phyloP scores from a whole-genome alignment of 1,284 basidiomycete genomes.

The Vanrija pseudolonga region DNA sequence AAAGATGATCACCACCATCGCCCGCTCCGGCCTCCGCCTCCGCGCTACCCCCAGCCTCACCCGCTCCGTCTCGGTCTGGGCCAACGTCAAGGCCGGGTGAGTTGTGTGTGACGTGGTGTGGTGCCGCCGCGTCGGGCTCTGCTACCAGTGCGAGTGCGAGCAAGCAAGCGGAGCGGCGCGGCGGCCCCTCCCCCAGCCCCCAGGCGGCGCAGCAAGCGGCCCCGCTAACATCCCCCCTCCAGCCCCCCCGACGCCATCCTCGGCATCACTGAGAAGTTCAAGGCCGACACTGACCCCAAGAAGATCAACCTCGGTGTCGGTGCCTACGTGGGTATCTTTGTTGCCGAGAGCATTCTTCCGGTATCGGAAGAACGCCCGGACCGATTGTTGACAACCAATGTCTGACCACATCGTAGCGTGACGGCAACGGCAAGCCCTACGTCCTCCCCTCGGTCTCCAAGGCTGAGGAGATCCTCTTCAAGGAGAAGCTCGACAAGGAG shows the following conservation, averaged over 20 bases:
- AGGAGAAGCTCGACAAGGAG: conserved; percentile 83
- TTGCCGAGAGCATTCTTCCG: background rate
- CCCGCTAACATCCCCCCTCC: background rate
- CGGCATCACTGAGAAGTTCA: conserved; percentile 52
- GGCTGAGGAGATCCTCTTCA: conserved; percentile 59
- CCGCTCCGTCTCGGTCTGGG: conserved; percentile 18
- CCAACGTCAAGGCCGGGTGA: conserved; percentile 20
- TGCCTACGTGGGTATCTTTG: conserved; percentile 24
- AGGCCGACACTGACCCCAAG: conserved; percentile 80
- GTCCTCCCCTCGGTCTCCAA: conserved; percentile 86
- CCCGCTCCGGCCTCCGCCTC: conserved; percentile 15
- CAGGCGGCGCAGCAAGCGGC: too few species aligned
- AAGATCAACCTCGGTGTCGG: conserved; percentile 98
- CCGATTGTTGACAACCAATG: too few species aligned
- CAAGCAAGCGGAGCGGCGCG: too few species aligned
- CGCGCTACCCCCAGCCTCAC: conserved; percentile 11
- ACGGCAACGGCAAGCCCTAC: conserved; percentile 92
- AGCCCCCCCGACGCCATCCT: conserved; percentile 24
- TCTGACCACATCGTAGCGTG: conserved; percentile 64
- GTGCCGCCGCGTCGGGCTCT: too few species aligned
- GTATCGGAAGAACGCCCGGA: conserved; percentile 3
- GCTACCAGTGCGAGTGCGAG: background rate
- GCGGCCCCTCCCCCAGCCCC: too few species aligned
- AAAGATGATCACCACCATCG: conserved; percentile 14
- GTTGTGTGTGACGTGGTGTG: conserved; percentile 12